phyloP scores from a whole-genome alignment of 2,329 filamentous ascomycete genomes.

The Sarocladium strictum region DNA sequence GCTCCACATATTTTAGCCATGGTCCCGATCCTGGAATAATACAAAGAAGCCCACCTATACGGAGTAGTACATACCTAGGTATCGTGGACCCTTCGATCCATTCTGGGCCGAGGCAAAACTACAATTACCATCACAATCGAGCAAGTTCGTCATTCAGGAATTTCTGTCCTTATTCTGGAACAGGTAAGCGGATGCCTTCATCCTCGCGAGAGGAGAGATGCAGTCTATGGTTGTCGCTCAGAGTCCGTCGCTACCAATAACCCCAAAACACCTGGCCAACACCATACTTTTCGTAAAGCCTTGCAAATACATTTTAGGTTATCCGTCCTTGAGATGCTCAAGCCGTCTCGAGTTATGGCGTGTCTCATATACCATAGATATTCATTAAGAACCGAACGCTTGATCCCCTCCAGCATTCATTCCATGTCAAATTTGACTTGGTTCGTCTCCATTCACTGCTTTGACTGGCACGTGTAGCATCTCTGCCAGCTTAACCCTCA shows the following conservation, averaged over 20 bases:
- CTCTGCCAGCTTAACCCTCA: slow-evolving; percentile 39
- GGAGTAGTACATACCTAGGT: too few species aligned
- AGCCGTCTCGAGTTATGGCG: not conserved
- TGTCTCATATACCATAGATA: slow-evolving; percentile 3
- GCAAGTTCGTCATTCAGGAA: too few species aligned
- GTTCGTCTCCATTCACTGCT: slow-evolving; percentile 39
- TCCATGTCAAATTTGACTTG: not conserved
- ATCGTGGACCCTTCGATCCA: not conserved
- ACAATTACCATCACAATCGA: not conserved
- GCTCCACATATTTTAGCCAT: not conserved
- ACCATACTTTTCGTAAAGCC: not conserved
- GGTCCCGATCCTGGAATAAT: not conserved
- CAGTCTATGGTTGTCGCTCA: not conserved
- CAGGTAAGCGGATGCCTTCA: not conserved
- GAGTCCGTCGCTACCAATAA: not conserved
- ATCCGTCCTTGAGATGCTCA: not conserved
- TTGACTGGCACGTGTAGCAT: slow-evolving; percentile 65
- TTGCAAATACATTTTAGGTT: not conserved
- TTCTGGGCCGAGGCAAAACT: not conserved
- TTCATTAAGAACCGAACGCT: not conserved
- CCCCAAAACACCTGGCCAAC: not conserved
- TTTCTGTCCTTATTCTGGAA: not conserved
- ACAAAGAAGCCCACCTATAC: not conserved
- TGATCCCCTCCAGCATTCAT: not conserved
- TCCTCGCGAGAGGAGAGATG: not conserved